Conservation (phyloP, 2,329 filamentous ascomycete species). For the Alternaria dauci region DNA sequence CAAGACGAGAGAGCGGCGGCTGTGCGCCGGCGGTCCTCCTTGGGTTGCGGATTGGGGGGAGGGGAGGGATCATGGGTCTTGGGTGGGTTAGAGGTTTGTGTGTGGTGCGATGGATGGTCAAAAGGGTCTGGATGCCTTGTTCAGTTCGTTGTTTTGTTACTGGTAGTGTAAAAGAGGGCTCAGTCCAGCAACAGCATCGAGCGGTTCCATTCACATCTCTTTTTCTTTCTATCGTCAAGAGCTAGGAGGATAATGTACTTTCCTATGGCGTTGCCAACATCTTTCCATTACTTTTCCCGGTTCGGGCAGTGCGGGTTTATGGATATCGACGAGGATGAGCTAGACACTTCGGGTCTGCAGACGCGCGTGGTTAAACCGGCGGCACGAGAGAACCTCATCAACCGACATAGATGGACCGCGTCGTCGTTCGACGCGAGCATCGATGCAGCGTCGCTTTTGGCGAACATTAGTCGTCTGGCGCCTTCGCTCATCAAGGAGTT, state of each 20-base stretch:
- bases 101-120: conserved; percentile 15
- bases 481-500: conserved; percentile 46
- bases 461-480: conserved; percentile 36
- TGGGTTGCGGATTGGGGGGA: conserved; percentile 16
- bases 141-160: background rate
- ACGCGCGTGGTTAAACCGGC: conserved; percentile 33
- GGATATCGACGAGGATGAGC: conserved; percentile 41
- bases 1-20: conserved; percentile 22
- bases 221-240: conserved; percentile 1
- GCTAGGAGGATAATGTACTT: conserved; percentile 22
- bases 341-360: conserved; percentile 41
- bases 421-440: conserved; percentile 18
- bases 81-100: conserved; percentile 1
- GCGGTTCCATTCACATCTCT: background rate
- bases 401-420: conserved; percentile 17
- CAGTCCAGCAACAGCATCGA: background rate
- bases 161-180: background rate
- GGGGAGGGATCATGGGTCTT: conserved; percentile 7
- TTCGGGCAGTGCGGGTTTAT: conserved; percentile 41
- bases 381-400: conserved; percentile 30
- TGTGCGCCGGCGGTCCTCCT: conserved; percentile 20
- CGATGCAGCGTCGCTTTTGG: conserved; percentile 35
- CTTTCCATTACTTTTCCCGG: conserved; percentile 25
- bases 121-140: conserved; percentile 20
- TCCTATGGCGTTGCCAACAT: conserved; percentile 25